Percentiles rank a stretch among this genome's conserved stretches.
Conservation (phyloP, 257 asterid species). For the Nicotiana tabacum region DNA sequence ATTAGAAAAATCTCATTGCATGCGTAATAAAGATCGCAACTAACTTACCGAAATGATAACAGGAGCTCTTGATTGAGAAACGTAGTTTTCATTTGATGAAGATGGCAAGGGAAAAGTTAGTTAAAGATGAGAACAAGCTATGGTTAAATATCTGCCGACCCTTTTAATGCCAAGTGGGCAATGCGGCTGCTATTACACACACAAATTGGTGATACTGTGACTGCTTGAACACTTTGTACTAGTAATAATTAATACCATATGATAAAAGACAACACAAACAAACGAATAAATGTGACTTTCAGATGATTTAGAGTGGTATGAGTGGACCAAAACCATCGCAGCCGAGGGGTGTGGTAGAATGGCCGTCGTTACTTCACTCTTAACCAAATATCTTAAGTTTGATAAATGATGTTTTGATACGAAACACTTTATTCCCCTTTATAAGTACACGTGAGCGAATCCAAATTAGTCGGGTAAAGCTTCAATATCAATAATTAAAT, state of each 20-base stretch:
- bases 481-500: no score
- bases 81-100: background rate
- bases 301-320: background rate
- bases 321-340: background rate
- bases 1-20: background rate
- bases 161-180: slow-evolving; percentile 3
- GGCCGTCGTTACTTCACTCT: background rate
- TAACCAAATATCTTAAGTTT: background rate
- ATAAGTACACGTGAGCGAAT: background rate
- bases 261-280: background rate
- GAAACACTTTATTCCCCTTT: background rate
- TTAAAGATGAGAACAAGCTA: background rate
- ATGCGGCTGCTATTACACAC: background rate
- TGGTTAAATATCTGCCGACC: slow-evolving; percentile 5
- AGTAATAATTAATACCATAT: background rate
- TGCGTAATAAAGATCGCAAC: background rate
- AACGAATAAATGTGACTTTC: background rate
- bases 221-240: background rate
- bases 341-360: background rate
- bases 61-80: background rate
- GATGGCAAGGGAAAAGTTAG: background rate
- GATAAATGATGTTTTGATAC: background rate
- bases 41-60: background rate
- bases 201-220: background rate
- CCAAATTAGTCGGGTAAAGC: background rate